Percentiles rank a stretch among this genome's conserved stretches.
phyloP scores from a whole-genome alignment of 805 yeast species.

The Schwanniomyces sp. region DNA sequence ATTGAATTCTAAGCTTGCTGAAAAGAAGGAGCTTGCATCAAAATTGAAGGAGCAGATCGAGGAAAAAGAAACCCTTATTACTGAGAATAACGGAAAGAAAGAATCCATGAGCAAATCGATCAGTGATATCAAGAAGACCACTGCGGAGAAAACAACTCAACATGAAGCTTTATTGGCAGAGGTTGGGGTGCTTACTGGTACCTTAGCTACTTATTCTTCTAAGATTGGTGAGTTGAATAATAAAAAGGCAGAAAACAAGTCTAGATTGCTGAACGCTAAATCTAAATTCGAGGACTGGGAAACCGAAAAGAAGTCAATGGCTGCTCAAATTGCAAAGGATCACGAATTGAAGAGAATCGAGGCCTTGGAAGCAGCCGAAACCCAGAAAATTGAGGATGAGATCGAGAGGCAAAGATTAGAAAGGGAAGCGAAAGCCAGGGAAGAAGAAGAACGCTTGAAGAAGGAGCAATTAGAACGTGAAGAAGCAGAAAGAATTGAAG shows the following conservation, averaged over 20 bases:
- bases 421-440: slow-evolving; percentile 31
- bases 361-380: slow-evolving; percentile 43
- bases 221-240: slow-evolving; percentile 37
- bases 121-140: slow-evolving; percentile 32
- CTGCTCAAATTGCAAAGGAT: slow-evolving; percentile 33
- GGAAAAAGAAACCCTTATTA: slow-evolving; percentile 27
- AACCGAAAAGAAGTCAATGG: slow-evolving; percentile 43
- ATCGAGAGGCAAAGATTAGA: slow-evolving; percentile 38
- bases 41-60: slow-evolving; percentile 31
- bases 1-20: slow-evolving; percentile 42
- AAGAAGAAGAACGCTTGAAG: slow-evolving; percentile 27
- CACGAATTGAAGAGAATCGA: slow-evolving; percentile 38
- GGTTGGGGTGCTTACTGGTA: slow-evolving; percentile 41
- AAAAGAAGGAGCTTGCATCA: slow-evolving; percentile 32
- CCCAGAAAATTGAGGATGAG: slow-evolving; percentile 23
- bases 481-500: slow-evolving; percentile 17
- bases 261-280: slow-evolving; percentile 42
- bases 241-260: slow-evolving; percentile 36
- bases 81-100: slow-evolving; percentile 31
- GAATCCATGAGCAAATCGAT: slow-evolving; percentile 42
- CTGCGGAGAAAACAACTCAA: slow-evolving; percentile 35
- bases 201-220: slow-evolving; percentile 45
- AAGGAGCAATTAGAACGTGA: slow-evolving; percentile 17
- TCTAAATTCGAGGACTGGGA: slow-evolving; percentile 44
- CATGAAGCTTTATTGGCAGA: slow-evolving; percentile 42